These are phyloP conservation scores for Cyclostephanos tholiformis DNA, from an alignment of 108 stramenopile species.

Conservation along the genomic window DNA sequence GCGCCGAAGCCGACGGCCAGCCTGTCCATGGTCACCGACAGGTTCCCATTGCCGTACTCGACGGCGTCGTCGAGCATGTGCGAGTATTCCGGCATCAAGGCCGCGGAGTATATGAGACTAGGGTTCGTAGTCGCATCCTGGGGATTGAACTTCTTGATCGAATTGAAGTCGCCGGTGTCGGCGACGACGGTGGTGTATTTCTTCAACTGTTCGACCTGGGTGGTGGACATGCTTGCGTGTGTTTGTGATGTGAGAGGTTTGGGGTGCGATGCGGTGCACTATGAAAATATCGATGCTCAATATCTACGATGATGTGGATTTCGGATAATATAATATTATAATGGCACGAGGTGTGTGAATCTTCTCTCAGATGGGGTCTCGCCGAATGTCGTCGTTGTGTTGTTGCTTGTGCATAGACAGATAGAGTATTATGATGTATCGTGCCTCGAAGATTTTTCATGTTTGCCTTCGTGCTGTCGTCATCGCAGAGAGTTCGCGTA, in stretches of 20 bases:
- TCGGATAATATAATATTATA: too few relatives aligned
- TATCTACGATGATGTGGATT: too few relatives aligned
- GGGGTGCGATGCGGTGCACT: too few relatives aligned
- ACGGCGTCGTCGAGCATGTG: slow-evolving; percentile 87
- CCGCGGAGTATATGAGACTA: slow-evolving; percentile 95
- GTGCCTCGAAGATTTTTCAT: too few relatives aligned
- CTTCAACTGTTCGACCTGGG: slow-evolving; percentile 79
- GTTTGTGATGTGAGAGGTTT: not conserved
- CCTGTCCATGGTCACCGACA: slow-evolving; percentile 87
- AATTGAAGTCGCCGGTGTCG: slow-evolving; percentile 91
- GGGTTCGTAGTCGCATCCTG: slow-evolving; percentile 99
- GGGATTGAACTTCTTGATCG: slow-evolving; percentile 88
- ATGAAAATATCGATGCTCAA: too few relatives aligned
- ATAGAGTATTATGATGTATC: too few relatives aligned
- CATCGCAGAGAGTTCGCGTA: too few relatives aligned
- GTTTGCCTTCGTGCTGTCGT: too few relatives aligned
- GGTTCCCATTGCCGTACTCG: slow-evolving; percentile 79
- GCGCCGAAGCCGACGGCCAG: slow-evolving; percentile 96
- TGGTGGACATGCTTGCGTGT: slow-evolving; percentile 23
- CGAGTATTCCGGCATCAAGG: slow-evolving; percentile 72
- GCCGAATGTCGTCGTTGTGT: too few relatives aligned
- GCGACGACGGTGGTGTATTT: slow-evolving; percentile 84
- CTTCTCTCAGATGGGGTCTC: too few relatives aligned
- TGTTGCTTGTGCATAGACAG: too few relatives aligned
- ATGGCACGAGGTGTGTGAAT: too few relatives aligned